phyloP scores from a whole-genome alignment of 768 basidiomycete genomes.

The Boletus insuetus region DNA sequence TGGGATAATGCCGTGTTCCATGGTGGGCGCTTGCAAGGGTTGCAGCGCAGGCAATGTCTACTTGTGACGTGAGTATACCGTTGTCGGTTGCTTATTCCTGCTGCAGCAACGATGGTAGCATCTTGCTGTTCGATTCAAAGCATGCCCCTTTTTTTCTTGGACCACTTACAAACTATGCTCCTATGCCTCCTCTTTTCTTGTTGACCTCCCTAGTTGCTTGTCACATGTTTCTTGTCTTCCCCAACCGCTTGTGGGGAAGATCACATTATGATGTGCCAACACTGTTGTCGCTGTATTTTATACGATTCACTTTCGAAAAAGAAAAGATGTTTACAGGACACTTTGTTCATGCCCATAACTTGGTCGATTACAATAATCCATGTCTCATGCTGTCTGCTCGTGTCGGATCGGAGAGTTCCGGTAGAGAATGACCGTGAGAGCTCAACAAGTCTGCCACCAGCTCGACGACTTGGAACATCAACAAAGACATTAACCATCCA shows the following conservation, averaged over 20 bases:
- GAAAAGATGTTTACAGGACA: constrained; percentile 16
- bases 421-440: constrained; percentile 15
- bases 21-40: constrained; percentile 30
- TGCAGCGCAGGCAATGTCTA: constrained; percentile 24
- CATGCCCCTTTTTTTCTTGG: constrained; percentile 6
- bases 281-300: constrained; percentile 32
- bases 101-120: constrained; percentile 4
- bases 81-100: constrained; percentile 1
- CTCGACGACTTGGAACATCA: background rate
- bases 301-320: constrained; percentile 14
- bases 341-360: constrained; percentile 28
- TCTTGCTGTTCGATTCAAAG: constrained; percentile 7
- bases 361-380: constrained; percentile 15
- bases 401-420: constrained; percentile 14
- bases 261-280: constrained; percentile 25
- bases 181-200: constrained; percentile 19
- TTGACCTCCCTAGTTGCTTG: constrained; percentile 8
- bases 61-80: constrained; percentile 26
- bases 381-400: constrained; percentile 18
- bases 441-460: no score
- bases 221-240: constrained; percentile 20
- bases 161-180: constrained; percentile 9
- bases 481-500: constrained; percentile 6
- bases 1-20: constrained; percentile 18
- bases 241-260: constrained; percentile 7